These are phyloP conservation scores for Eucalyptus tenuipes DNA, from an alignment of 345 rosid species.

Conservation along the genomic window DNA sequence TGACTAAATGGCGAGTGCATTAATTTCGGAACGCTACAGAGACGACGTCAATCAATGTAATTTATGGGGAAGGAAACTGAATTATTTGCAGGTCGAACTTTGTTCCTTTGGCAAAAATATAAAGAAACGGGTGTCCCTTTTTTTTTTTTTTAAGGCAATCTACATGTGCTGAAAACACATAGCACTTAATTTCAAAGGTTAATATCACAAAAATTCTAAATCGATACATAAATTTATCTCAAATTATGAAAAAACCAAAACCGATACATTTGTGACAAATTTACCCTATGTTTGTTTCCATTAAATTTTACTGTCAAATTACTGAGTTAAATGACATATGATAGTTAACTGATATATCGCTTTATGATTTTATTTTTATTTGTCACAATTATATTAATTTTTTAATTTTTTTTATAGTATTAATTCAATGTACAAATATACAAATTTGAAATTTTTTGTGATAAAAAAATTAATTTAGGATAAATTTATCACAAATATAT, in stretches of 20 bases:
- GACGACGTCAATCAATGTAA: neutral
- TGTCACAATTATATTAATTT: fast-evolving
- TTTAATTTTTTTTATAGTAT: too few species aligned
- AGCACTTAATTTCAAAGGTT: too few species aligned
- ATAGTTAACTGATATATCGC: fast-evolving
- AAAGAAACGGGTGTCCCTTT: fast-evolving
- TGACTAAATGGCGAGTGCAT: neutral
- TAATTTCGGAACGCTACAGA: neutral
- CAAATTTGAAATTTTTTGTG: fast-evolving
- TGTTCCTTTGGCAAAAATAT: neutral
- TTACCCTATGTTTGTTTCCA: fast-evolving
- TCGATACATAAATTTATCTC: fast-evolving
- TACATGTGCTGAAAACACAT: neutral
- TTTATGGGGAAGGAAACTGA: neutral
- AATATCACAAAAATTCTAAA: too few species aligned
- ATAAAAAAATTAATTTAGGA: fast-evolving
- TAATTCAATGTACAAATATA: too few species aligned
- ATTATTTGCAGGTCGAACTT: neutral
- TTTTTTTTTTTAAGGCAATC: neutral
- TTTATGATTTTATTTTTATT: too few species aligned
- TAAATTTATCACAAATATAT: too few species aligned
- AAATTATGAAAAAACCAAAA: fast-evolving
- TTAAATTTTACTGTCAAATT: too few species aligned
- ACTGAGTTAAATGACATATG: fast-evolving
- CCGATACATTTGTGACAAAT: fast-evolving